A percentile compares a stretch with the other conserved stretches of the same genome.
These are phyloP conservation scores for Teunomyces panamensis DNA, from an alignment of 805 yeast genomes.

Conservation along the genomic window DNA sequence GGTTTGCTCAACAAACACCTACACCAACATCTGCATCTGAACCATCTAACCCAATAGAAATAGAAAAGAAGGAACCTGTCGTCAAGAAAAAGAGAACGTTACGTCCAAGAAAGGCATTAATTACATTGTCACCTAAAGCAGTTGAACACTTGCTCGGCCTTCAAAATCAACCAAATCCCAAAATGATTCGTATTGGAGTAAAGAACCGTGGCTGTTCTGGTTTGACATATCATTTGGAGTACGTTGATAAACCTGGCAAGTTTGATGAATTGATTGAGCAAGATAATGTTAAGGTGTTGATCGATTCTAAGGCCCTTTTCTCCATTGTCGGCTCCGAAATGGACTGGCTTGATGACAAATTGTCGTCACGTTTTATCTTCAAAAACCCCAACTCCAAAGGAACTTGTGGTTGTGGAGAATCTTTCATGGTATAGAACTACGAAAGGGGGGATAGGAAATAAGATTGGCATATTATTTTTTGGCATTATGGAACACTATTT, in stretches of 20 bases:
- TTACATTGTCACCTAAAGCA: slow-evolving; percentile 76
- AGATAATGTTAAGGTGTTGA: slow-evolving; percentile 88
- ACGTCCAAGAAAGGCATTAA: slow-evolving; percentile 86
- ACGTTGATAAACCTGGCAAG: slow-evolving; percentile 87
- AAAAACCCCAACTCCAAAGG: slow-evolving; percentile 96
- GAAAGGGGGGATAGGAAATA: background rate
- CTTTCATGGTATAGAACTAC: slow-evolving; percentile 77
- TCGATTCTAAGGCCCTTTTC: slow-evolving; percentile 94
- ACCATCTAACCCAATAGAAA: slow-evolving; percentile 6
- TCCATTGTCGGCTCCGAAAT: slow-evolving; percentile 95
- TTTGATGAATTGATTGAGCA: slow-evolving; percentile 92
- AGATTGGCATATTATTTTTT: background rate
- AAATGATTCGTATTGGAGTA: slow-evolving; percentile 90
- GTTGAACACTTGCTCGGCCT: slow-evolving; percentile 64
- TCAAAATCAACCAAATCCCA: slow-evolving; percentile 79
- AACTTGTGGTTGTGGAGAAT: slow-evolving; percentile 98
- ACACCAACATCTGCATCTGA: slow-evolving; percentile 7
- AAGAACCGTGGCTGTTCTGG: slow-evolving; percentile 97
- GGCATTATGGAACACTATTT: slow-evolving; percentile 1
- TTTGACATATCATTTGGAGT: slow-evolving; percentile 83
- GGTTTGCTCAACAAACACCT: slow-evolving; percentile 13
- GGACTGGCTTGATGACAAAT: slow-evolving; percentile 97
- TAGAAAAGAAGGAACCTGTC: slow-evolving; percentile 9
- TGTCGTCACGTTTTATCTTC: slow-evolving; percentile 86
- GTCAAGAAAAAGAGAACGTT: slow-evolving; percentile 56